Evolutionary conservation across 768 basidiomycete species (phyloP).

Genomic region (Saitozyma podzolica): DNA sequence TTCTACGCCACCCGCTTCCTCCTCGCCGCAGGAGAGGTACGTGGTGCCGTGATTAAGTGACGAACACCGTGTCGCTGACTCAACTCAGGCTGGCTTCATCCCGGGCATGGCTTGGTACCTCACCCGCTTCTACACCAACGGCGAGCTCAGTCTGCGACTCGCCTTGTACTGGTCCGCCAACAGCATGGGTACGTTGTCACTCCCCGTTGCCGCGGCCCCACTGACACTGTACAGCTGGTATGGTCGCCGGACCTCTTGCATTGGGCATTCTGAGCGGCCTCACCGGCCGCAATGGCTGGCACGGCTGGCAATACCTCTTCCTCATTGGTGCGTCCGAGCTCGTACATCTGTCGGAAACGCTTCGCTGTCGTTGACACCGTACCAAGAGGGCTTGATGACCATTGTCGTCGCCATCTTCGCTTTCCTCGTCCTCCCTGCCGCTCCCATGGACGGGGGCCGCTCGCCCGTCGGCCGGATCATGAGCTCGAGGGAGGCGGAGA

Average conservation of each 20-base stretch:
- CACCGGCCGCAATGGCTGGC: conserved; percentile 12
- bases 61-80: background rate
- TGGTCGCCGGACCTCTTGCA: conserved; percentile 19
- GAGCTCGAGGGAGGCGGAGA: conserved; percentile 11
- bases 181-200: background rate
- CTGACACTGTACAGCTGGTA: conserved; percentile 6
- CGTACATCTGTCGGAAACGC: background rate
- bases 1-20: conserved; percentile 43
- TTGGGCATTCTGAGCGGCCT: conserved; percentile 19
- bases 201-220: too few species aligned
- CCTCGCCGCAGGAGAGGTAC: conserved; percentile 25
- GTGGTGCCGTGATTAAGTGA: background rate
- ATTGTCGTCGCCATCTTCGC: conserved; percentile 19
- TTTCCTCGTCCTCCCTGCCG: conserved; percentile 16
- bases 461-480: conserved; percentile 9
- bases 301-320: conserved; percentile 28
- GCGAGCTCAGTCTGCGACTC: conserved; percentile 16
- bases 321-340: conserved; percentile 10
- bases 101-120: conserved; percentile 39
- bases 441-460: conserved; percentile 15
- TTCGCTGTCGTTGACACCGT: background rate
- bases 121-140: conserved; percentile 36
- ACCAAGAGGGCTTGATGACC: conserved; percentile 20
- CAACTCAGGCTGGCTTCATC: conserved; percentile 40
- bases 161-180: conserved; percentile 25